Base-by-base conservation (phyloP, 352 stramenopile genomes). In the Globisporangium spiculum region DNA sequence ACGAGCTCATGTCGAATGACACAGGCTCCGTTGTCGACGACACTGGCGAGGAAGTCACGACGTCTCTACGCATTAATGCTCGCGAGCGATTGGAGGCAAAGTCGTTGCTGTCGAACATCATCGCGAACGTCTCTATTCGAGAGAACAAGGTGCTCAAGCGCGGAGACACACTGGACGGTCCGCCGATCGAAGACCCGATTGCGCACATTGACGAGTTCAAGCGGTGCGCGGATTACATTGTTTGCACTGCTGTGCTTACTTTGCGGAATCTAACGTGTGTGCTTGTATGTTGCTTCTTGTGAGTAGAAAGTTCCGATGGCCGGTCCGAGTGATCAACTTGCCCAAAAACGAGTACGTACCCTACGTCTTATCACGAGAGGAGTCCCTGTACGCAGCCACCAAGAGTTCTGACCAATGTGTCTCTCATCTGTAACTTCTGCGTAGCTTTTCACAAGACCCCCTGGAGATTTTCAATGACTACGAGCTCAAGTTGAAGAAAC, bases 301-400 rank as follows among this genome's bases (percentile, higher is more conserved):
- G 10, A 34, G 12, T 62, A 94, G 86, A 5, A 92, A 94, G 64
- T 94, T 92, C 64, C 84, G 86, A 22, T 94, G 86, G 86, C 86
- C 86, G 38, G 69, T 88, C 50, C 83, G 81, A 41, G 9, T 89
- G 41, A 77, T 78, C 10, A 94, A 92, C 54, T 54, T 92, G 30
- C 76, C 75, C n/a, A 83, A 78, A 38, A 75, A 66, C 16, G 73
- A 83, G 86, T 93, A 76, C 59, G 79, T 78, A 36, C 12, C 14
- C 12, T 55, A 34, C 27, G 16, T 18, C n/a, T 38, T 24, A 14
- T 70, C 30, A 55, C 26, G 22, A 55, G 22, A 48, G 26, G 30
- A 30, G 20, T 36, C 50, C 36, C 16, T 14, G 10, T 7, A 50
- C 24, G 14, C 18, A 48, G 22, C 16, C 41, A n/a, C 4, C 41